phyloP scores from a whole-genome alignment of 1,284 basidiomycete species.

The Marasmius fiardii region DNA sequence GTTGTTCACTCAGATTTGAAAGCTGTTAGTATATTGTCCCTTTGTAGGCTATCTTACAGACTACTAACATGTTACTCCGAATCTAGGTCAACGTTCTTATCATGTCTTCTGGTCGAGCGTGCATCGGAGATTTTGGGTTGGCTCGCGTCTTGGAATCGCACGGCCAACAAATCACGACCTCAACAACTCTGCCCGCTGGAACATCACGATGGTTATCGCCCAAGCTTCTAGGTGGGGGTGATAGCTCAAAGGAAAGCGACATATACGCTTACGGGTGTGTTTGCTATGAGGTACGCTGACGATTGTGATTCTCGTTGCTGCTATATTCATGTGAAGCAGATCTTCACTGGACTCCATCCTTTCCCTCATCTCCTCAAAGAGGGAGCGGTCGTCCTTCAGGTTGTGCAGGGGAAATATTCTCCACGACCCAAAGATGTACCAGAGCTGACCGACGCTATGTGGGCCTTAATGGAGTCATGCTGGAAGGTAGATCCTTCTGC shows the following conservation, averaged over 20 bases:
- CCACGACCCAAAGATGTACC: background rate
- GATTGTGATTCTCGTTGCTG: background rate
- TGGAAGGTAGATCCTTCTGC: background rate
- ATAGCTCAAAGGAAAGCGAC: background rate
- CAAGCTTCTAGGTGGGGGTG: background rate
- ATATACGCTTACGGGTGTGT: background rate
- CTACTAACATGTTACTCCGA: background rate
- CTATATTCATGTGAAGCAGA: background rate
- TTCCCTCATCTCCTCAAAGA: background rate
- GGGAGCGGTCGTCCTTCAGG: background rate
- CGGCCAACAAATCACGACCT: background rate
- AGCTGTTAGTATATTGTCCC: background rate
- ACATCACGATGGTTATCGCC: background rate
- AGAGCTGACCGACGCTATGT: background rate
- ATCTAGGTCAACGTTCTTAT: background rate
- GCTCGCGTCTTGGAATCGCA: background rate
- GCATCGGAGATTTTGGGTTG: background rate
- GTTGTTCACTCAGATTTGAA: background rate
- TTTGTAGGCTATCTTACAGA: background rate
- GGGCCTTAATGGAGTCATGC: background rate
- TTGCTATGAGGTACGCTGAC: background rate
- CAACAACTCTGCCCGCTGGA: background rate
- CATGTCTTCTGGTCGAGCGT: background rate
- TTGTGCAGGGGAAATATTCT: background rate
- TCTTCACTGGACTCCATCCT: background rate